A percentile compares a stretch with the other conserved stretches of the same genome.
Conservation (phyloP, 306 rosid genomes). For the Trichosanthes cucumerina region DNA sequence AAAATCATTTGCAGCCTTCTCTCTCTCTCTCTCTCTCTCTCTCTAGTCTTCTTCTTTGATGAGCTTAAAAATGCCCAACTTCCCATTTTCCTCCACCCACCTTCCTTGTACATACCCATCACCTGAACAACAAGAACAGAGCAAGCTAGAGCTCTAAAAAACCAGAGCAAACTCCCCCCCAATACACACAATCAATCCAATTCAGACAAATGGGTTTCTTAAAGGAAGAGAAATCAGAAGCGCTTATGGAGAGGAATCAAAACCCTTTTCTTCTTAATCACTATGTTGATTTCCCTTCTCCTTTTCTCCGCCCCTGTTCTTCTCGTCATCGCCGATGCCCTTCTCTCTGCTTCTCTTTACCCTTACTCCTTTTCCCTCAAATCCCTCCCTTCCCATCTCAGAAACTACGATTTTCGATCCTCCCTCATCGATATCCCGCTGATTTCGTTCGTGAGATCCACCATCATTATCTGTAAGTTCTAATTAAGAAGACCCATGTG, state of each 20-base stretch:
- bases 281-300: slow-evolving; percentile 72
- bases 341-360: slow-evolving; percentile 52
- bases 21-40: slow-evolving; percentile 1
- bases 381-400: slow-evolving; percentile 51
- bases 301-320: slow-evolving; percentile 78
- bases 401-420: slow-evolving; percentile 64
- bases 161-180: not conserved
- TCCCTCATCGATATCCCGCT: slow-evolving; percentile 91
- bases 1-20: not conserved
- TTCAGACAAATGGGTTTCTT: slow-evolving; percentile 47
- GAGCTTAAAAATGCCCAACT: slow-evolving; percentile 4
- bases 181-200: not conserved
- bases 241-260: slow-evolving; percentile 55
- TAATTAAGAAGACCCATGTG: not conserved
- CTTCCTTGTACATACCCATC: not conserved
- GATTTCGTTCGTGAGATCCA: slow-evolving; percentile 56
- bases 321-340: slow-evolving; percentile 55
- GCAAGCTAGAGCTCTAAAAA: not conserved
- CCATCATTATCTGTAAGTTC: slow-evolving; percentile 76
- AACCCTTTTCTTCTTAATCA: slow-evolving; percentile 67
- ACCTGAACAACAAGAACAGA: not conserved
- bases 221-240: slow-evolving; percentile 63
- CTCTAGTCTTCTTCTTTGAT: not conserved
- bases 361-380: slow-evolving; percentile 33
- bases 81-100: not conserved